Percentiles rank a stretch among this genome's conserved stretches.
Evolutionary conservation across 2,329 filamentous ascomycete genomes (phyloP).

Genomic region (Penicillium occitanis): DNA sequence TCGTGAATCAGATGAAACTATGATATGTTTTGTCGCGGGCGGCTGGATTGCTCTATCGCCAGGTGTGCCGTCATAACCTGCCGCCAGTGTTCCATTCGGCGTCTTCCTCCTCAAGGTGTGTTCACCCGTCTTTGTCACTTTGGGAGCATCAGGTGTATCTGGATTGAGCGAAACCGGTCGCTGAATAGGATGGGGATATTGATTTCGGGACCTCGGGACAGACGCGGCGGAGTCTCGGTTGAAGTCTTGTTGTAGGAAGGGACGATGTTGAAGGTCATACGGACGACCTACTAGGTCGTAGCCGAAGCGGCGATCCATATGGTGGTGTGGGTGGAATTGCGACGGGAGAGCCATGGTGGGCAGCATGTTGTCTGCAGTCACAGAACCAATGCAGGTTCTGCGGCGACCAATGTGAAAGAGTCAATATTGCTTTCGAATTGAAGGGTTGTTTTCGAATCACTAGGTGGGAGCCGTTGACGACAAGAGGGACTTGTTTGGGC

Average conservation of each 20-base stretch:
- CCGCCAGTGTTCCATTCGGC: slow-evolving; percentile 87
- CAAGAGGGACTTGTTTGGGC: slow-evolving; percentile 4
- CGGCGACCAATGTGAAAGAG: background rate
- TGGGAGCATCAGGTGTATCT: slow-evolving; percentile 26
- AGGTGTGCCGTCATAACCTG: slow-evolving; percentile 83
- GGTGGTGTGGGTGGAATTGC: slow-evolving; percentile 45
- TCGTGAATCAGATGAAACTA: slow-evolving; percentile 61
- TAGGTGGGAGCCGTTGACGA: background rate
- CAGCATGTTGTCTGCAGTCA: slow-evolving; percentile 43
- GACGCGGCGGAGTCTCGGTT: slow-evolving; percentile 31
- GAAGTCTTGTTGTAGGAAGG: slow-evolving; percentile 30
- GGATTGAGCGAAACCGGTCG: slow-evolving; percentile 34
- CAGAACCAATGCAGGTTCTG: slow-evolving; percentile 10
- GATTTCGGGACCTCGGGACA: slow-evolving; percentile 34
- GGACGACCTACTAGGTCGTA: slow-evolving; percentile 32
- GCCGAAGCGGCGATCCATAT: slow-evolving; percentile 32
- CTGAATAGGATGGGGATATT: slow-evolving; percentile 43
- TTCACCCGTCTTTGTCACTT: slow-evolving; percentile 49
- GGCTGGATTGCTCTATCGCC: slow-evolving; percentile 70
- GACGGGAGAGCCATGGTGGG: slow-evolving; percentile 49
- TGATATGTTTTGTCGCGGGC: slow-evolving; percentile 78
- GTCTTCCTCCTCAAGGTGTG: slow-evolving; percentile 88
- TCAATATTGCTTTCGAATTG: slow-evolving; percentile 21
- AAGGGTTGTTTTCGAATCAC: slow-evolving; percentile 5
- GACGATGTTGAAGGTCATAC: slow-evolving; percentile 30